Evolutionary conservation across 2,329 filamentous ascomycete species (phyloP).

Genomic region (Ceratocystis colombiana): DNA sequence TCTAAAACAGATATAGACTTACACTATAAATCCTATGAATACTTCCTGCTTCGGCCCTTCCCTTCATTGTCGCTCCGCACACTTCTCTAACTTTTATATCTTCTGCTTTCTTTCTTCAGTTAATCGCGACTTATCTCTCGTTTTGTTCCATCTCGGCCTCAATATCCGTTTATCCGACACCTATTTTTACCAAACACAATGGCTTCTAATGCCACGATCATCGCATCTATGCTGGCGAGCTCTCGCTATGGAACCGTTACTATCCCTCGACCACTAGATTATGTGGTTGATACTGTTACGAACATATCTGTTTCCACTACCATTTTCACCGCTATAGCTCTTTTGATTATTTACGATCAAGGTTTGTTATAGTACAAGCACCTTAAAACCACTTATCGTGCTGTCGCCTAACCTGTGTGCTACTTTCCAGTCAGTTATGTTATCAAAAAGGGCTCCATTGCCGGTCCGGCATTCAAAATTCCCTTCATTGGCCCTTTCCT

Average conservation of each 20-base stretch:
- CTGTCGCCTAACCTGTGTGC: slow-evolving; percentile 9
- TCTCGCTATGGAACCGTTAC: slow-evolving; percentile 42
- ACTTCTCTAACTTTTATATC: slow-evolving; percentile 2
- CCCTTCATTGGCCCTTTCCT: slow-evolving; percentile 95
- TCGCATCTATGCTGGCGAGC: slow-evolving; percentile 58
- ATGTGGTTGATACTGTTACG: slow-evolving; percentile 45
- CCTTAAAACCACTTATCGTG: no score
- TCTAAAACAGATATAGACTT: background rate
- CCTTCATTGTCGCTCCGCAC: no score
- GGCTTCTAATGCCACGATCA: slow-evolving; percentile 50
- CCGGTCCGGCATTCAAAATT: slow-evolving; percentile 63
- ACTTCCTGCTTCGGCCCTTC: background rate
- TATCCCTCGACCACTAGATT: slow-evolving; percentile 47
- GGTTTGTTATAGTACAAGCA: slow-evolving; percentile 44
- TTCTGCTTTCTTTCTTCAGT: background rate
- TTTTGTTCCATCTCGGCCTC: background rate
- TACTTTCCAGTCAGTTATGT: slow-evolving; percentile 57
- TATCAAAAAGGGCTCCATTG: slow-evolving; percentile 63
- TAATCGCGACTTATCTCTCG: background rate
- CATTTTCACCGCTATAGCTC: slow-evolving; percentile 56
- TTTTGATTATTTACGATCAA: slow-evolving; percentile 79
- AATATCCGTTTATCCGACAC: background rate
- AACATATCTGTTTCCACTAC: slow-evolving; percentile 34
- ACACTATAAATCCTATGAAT: background rate
- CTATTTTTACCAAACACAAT: slow-evolving; percentile 14